Conservation (phyloP, 2,329 filamentous ascomycete species). For the Fusarium compactum region DNA sequence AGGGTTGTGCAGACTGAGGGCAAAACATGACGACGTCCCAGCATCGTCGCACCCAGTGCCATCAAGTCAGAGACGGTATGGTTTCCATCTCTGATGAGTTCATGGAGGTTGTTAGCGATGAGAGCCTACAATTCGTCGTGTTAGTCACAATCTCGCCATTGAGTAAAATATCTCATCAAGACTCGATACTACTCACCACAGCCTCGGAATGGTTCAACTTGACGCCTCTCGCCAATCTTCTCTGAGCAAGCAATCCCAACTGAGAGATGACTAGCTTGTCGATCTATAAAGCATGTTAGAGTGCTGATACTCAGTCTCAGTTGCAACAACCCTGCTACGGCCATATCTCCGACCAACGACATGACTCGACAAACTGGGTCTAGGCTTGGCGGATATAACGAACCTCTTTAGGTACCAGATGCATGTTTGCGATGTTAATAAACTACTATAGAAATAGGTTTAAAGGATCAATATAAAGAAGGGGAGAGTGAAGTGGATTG, state of each 20-base stretch:
- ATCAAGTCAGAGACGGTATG: slow-evolving; percentile 95
- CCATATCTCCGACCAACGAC: slow-evolving; percentile 22
- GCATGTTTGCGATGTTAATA: slow-evolving; percentile 52
- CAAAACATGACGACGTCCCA: slow-evolving; percentile 90
- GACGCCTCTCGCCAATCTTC: slow-evolving; percentile 86
- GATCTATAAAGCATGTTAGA: slow-evolving; percentile 67
- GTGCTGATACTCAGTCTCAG: slow-evolving; percentile 3
- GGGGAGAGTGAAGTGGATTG: slow-evolving; percentile 4
- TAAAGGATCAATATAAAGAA: not conserved
- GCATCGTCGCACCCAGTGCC: slow-evolving; percentile 89
- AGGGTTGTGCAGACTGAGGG: slow-evolving; percentile 85
- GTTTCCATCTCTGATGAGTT: slow-evolving; percentile 96
- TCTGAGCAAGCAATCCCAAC: slow-evolving; percentile 87
- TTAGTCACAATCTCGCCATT: slow-evolving; percentile 14
- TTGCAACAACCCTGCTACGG: slow-evolving; percentile 38
- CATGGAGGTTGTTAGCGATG: slow-evolving; percentile 90
- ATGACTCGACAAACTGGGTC: slow-evolving; percentile 23
- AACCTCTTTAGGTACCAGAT: slow-evolving; percentile 64
- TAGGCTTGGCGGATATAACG: slow-evolving; percentile 41
- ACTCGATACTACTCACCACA: slow-evolving; percentile 64
- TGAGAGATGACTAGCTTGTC: slow-evolving; percentile 97
- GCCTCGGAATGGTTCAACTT: slow-evolving; percentile 92
- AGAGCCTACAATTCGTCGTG: slow-evolving; percentile 66
- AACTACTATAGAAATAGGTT: not conserved
- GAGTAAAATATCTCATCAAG: not conserved